phyloP scores from a whole-genome alignment of 108 stramenopile species.

The Cylindrotheca closterium region DNA sequence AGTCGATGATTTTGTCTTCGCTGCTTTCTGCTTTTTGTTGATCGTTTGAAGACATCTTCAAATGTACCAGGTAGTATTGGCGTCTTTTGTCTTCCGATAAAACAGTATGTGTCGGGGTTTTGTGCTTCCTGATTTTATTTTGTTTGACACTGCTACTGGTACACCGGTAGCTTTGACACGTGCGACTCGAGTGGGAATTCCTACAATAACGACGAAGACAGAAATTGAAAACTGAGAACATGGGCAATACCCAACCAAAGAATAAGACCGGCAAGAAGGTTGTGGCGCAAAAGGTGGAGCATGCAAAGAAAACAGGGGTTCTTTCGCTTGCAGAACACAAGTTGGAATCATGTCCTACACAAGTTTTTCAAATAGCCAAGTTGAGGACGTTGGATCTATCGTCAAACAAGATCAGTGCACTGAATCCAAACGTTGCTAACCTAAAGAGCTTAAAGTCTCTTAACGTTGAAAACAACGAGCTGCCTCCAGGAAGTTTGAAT shows the following conservation, averaged over 20 bases:
- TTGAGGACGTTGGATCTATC: slow-evolving; percentile 77
- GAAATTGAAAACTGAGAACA: slow-evolving; percentile 23
- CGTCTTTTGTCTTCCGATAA: no score
- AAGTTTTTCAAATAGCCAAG: slow-evolving; percentile 67
- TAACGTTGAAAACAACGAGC: slow-evolving; percentile 71
- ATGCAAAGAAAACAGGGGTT: slow-evolving; percentile 62
- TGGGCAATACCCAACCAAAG: slow-evolving; percentile 75
- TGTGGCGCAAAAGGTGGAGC: slow-evolving; percentile 67
- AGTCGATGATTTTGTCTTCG: slow-evolving; percentile 21
- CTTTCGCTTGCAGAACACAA: slow-evolving; percentile 81
- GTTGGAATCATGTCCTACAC: slow-evolving; percentile 59
- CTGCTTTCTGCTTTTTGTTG: not conserved
- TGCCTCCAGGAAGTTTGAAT: slow-evolving; percentile 44
- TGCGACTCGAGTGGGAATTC: no score
- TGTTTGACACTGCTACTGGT: no score
- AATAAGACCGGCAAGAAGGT: slow-evolving; percentile 76
- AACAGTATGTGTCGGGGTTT: no score
- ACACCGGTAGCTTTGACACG: no score
- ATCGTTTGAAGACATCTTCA: not conserved
- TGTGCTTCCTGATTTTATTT: no score
- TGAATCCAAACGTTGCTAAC: slow-evolving; percentile 35
- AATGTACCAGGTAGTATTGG: no score
- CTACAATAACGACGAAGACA: no score
- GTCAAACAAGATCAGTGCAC: slow-evolving; percentile 54
- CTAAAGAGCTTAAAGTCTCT: slow-evolving; percentile 72